Evolutionary conservation across 768 basidiomycete genomes (phyloP).

Genomic region (Cyclocybe cylindracea): DNA sequence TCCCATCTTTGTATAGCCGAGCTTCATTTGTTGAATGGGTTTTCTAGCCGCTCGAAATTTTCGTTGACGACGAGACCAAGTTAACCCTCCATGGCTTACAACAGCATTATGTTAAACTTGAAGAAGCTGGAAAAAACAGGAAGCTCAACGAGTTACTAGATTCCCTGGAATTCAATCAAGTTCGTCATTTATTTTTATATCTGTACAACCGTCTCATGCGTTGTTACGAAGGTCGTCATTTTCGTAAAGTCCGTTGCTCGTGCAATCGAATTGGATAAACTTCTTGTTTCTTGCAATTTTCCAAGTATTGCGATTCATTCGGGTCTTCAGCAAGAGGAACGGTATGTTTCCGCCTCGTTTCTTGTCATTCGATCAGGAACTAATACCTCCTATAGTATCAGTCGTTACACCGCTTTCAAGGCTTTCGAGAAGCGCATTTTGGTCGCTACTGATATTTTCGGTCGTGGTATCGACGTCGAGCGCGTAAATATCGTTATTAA

Average conservation of each 20-base stretch:
- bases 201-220: background rate
- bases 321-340: conserved; percentile 91
- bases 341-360: conserved; percentile 51
- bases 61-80: conserved; percentile 99
- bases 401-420: conserved; percentile 97
- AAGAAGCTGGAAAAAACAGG: conserved; percentile 94
- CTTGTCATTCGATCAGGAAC: background rate
- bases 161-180: conserved; percentile 97
- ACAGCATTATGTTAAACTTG: conserved; percentile 97
- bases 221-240: conserved; percentile 82
- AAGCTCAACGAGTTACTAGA: conserved; percentile 96
- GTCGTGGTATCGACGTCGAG: conserved; percentile 99
- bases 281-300: conserved; percentile 97
- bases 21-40: background rate
- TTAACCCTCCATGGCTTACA: conserved; percentile 96
- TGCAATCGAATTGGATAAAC: conserved; percentile 94
- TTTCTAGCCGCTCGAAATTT: conserved; percentile 93
- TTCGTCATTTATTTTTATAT: conserved; percentile 27
- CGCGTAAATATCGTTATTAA: conserved; percentile 99
- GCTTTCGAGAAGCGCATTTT: conserved; percentile 99
- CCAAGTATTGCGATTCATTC: conserved; percentile 98
- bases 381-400: conserved; percentile 59
- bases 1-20: background rate
- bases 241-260: conserved; percentile 98
- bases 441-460: conserved; percentile 98